Conservation (phyloP, 306 rosid species). For the Potentilla sterilis region DNA sequence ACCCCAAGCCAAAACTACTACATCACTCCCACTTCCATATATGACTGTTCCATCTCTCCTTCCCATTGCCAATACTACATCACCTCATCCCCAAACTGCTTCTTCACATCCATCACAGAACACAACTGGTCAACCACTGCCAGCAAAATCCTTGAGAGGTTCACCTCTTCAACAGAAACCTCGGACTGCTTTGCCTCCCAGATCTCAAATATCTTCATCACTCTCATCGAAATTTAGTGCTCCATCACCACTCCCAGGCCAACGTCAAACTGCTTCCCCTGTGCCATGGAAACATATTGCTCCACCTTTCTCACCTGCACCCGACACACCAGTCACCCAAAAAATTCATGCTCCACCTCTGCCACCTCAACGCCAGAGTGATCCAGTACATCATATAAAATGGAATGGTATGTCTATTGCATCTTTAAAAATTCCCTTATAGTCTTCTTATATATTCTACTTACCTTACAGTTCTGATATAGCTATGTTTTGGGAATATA, state of each 20-base stretch:
- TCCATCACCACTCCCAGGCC: neutral
- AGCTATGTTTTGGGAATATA: neutral
- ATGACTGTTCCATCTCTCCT: neutral
- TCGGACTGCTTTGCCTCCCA: neutral
- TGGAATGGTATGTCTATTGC: constrained; percentile 21
- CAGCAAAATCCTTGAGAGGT: neutral
- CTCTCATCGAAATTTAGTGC: neutral
- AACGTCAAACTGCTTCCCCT: neutral
- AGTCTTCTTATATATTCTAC: neutral
- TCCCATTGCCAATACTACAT: neutral
- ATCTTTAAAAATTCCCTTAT: neutral
- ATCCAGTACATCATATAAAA: constrained; percentile 6
- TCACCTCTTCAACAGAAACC: neutral
- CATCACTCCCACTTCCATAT: neutral
- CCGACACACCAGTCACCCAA: neutral
- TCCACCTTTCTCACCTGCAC: neutral
- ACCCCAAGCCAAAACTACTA: constrained; percentile 3
- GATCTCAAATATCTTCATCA: neutral
- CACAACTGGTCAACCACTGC: neutral
- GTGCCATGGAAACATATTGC: neutral
- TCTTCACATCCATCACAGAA: neutral
- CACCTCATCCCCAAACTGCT: constrained; percentile 4
- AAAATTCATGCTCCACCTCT: neutral
- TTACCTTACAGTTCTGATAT: neutral
- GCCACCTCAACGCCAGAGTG: neutral